phyloP scores from a whole-genome alignment of 805 yeast genomes.

The Candida xiaguanensis region DNA sequence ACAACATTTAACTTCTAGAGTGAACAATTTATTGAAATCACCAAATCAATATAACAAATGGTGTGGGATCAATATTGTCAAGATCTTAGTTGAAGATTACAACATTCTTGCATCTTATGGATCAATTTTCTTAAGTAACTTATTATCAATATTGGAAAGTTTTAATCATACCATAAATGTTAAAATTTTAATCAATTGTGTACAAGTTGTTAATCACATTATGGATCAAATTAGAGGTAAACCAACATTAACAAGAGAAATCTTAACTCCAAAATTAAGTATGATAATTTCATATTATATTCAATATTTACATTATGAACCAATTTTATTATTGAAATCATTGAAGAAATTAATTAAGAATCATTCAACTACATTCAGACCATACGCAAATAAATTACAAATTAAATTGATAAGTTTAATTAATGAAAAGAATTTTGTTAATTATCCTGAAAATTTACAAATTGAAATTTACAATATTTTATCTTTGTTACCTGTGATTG shows the following conservation, averaged over 20 bases:
- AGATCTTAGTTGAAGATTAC: slow-evolving; percentile 39
- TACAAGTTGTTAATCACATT: slow-evolving; percentile 39
- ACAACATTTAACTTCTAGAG: slow-evolving; percentile 46
- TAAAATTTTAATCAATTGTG: slow-evolving; percentile 31
- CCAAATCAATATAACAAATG: slow-evolving; percentile 43
- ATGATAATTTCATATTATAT: slow-evolving; percentile 54
- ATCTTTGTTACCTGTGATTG: slow-evolving; percentile 56
- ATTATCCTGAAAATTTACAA: slow-evolving; percentile 39
- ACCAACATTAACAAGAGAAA: slow-evolving; percentile 79
- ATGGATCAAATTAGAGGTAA: slow-evolving; percentile 64
- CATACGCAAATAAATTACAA: slow-evolving; percentile 64
- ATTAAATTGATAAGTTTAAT: slow-evolving; percentile 35
- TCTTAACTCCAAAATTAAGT: slow-evolving; percentile 75
- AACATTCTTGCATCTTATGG: slow-evolving; percentile 41
- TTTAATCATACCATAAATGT: slow-evolving; percentile 30
- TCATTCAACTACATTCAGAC: slow-evolving; percentile 80
- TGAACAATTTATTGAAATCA: slow-evolving; percentile 26
- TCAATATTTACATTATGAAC: slow-evolving; percentile 29
- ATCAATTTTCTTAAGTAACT: slow-evolving; percentile 30
- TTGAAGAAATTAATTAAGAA: slow-evolving; percentile 41
- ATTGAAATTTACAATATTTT: slow-evolving; percentile 43
- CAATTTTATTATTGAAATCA: slow-evolving; percentile 31
- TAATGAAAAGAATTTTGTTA: slow-evolving; percentile 31
- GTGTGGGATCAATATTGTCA: slow-evolving; percentile 55
- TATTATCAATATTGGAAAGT: slow-evolving; percentile 37